Conservation (phyloP, 768 basidiomycete species). For the Russula compacta region DNA sequence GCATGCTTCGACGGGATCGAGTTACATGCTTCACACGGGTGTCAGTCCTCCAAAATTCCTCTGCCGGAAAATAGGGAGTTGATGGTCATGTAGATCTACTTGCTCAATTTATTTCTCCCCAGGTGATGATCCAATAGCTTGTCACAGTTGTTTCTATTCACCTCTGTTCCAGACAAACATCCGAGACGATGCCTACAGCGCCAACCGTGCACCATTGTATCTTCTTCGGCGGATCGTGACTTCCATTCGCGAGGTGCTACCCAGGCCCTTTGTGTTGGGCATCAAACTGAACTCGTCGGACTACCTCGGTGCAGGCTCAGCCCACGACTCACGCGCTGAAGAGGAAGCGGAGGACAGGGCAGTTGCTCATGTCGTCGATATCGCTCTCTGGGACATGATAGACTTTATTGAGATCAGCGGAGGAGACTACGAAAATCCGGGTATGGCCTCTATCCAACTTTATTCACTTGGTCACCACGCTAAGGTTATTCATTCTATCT, state of each 20-base stretch:
- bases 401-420: slow-evolving; percentile 88
- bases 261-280: slow-evolving; percentile 57
- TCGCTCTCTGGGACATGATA: slow-evolving; percentile 54
- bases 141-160: not conserved
- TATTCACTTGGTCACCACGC: not conserved
- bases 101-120: slow-evolving; percentile 67
- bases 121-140: slow-evolving; percentile 33
- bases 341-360: slow-evolving; percentile 36
- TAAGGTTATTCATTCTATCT: not conserved
- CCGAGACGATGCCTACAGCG: slow-evolving; percentile 55
- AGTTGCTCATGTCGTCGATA: slow-evolving; percentile 48
- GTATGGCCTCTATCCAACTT: slow-evolving; percentile 29
- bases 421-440: slow-evolving; percentile 75
- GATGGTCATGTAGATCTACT: slow-evolving; percentile 48
- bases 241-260: slow-evolving; percentile 45
- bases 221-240: slow-evolving; percentile 48
- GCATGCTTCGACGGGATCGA: slow-evolving; percentile 84
- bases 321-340: slow-evolving; percentile 17
- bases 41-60: slow-evolving; percentile 36
- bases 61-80: not conserved
- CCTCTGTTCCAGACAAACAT: slow-evolving; percentile 34
- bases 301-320: slow-evolving; percentile 38
- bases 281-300: slow-evolving; percentile 79
- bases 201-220: slow-evolving; percentile 37
- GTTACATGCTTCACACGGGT: slow-evolving; percentile 80